Evolutionary conservation across 2,329 filamentous ascomycete species (phyloP).

Genomic region (Coniochaeta hoffmannii): DNA sequence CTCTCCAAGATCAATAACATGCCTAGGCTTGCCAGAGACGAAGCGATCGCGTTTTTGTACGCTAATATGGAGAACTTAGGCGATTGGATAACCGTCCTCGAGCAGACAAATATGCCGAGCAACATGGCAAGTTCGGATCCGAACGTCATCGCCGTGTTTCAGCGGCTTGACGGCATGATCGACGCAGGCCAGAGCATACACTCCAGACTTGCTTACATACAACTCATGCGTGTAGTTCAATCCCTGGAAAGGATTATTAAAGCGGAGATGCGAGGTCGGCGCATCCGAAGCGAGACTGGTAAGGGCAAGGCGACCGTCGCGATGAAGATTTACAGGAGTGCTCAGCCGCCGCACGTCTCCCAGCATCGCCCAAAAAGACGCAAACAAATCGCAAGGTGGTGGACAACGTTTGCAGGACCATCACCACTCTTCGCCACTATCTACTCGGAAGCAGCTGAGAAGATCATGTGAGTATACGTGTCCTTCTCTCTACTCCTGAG

Average conservation of each 20-base stretch:
- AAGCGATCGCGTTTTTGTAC: background rate
- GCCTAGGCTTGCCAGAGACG: background rate
- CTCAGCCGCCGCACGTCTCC: background rate
- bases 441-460: background rate
- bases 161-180: background rate
- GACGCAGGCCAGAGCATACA: background rate
- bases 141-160: background rate
- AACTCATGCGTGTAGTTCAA: background rate
- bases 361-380: background rate
- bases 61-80: background rate
- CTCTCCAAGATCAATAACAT: no score
- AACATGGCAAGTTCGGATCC: background rate
- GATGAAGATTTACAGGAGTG: background rate
- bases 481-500: background rate
- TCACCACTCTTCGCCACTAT: background rate
- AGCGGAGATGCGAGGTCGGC: background rate
- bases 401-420: constrained; percentile 1
- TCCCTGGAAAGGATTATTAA: background rate
- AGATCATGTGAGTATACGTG: background rate
- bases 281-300: background rate
- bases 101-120: background rate
- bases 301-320: background rate
- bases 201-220: background rate
- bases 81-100: background rate
- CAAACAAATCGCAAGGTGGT: background rate